A percentile compares a stretch with the other conserved stretches of the same genome.
These are phyloP conservation scores for Myxozyma mucilagina DNA, from an alignment of 805 yeast genomes.

Conservation along the genomic window DNA sequence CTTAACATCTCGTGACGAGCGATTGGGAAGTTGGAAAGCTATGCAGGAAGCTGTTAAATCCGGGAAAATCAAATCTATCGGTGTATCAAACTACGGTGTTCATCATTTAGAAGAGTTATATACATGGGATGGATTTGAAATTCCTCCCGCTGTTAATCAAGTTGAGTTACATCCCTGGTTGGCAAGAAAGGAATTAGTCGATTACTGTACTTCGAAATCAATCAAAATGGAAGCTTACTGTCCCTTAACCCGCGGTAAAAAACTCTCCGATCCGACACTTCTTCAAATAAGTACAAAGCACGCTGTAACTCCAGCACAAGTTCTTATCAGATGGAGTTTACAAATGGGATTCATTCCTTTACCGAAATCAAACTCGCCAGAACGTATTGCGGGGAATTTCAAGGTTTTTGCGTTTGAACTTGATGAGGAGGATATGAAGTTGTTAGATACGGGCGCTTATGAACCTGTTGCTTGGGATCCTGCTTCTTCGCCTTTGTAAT, in stretches of 20 bases:
- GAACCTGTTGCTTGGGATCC: conserved; percentile 43
- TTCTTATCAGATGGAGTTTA: conserved; percentile 52
- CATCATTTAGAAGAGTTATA: conserved; percentile 58
- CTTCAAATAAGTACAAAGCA: conserved; percentile 44
- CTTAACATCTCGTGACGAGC: conserved; percentile 26
- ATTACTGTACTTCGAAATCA: conserved; percentile 48
- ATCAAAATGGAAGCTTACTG: conserved; percentile 62
- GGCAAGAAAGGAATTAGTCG: conserved; percentile 45
- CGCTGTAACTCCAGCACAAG: conserved; percentile 47
- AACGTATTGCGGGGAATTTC: conserved; percentile 55
- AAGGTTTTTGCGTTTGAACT: conserved; percentile 53
- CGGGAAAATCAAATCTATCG: conserved; percentile 55
- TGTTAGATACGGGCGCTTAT: conserved; percentile 34
- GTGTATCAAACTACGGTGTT: conserved; percentile 64
- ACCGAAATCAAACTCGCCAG: conserved; percentile 59
- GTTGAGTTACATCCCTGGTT: conserved; percentile 59
- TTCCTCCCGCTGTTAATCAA: conserved; percentile 70
- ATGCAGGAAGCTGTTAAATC: conserved; percentile 55
- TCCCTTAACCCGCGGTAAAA: conserved; percentile 59
- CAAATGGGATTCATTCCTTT: conserved; percentile 56
- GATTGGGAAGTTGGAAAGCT: conserved; percentile 56
- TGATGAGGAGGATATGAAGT: conserved; percentile 36
- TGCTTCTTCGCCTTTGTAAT: conserved; percentile 21
- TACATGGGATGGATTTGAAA: conserved; percentile 47
- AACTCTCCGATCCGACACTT: conserved; percentile 42